A percentile compares a stretch with the other conserved stretches of the same genome.
phyloP scores from a whole-genome alignment of 108 stramenopile genomes.

The Bacterosira constricta region DNA sequence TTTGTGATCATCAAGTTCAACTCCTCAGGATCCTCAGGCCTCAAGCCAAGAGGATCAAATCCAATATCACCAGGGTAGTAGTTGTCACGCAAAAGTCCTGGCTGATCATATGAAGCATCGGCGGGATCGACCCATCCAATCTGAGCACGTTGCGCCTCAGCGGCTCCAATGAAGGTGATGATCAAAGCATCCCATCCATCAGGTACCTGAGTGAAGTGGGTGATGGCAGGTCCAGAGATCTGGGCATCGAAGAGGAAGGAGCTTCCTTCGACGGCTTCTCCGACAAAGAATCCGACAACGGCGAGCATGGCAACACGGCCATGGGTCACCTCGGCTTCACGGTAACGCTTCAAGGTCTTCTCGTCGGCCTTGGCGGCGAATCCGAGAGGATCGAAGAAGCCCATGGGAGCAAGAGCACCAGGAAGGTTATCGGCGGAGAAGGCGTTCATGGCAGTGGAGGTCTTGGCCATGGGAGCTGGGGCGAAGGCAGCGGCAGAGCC shows the following conservation, averaged over 20 bases:
- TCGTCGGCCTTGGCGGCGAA: slow-evolving; percentile 75
- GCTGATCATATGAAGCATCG: slow-evolving; percentile 54
- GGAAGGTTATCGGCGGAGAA: slow-evolving; percentile 20
- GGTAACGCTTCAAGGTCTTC: slow-evolving; percentile 78
- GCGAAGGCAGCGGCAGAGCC: slow-evolving; percentile 35
- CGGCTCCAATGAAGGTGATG: slow-evolving; percentile 63
- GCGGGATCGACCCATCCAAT: slow-evolving; percentile 76
- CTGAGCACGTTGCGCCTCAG: slow-evolving; percentile 35
- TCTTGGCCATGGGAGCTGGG: not conserved
- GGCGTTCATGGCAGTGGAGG: slow-evolving; percentile 26
- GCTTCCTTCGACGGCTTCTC: slow-evolving; percentile 75
- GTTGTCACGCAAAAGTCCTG: slow-evolving; percentile 37
- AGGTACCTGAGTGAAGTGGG: slow-evolving; percentile 83
- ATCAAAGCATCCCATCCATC: slow-evolving; percentile 66
- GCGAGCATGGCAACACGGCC: slow-evolving; percentile 77
- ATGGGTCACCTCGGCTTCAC: slow-evolving; percentile 88
- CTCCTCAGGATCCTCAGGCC: slow-evolving; percentile 60
- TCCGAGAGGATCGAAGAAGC: slow-evolving; percentile 51
- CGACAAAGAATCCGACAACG: slow-evolving; percentile 45
- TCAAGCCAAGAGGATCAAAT: slow-evolving; percentile 78
- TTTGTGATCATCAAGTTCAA: slow-evolving; percentile 66
- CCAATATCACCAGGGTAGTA: not conserved
- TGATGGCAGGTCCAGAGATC: slow-evolving; percentile 89
- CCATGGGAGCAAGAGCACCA: slow-evolving; percentile 41
- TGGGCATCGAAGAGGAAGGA: slow-evolving; percentile 83